Base-by-base conservation (phyloP, 371 early-diverging fungal species). In the Basidiobolus meristosporus region DNA sequence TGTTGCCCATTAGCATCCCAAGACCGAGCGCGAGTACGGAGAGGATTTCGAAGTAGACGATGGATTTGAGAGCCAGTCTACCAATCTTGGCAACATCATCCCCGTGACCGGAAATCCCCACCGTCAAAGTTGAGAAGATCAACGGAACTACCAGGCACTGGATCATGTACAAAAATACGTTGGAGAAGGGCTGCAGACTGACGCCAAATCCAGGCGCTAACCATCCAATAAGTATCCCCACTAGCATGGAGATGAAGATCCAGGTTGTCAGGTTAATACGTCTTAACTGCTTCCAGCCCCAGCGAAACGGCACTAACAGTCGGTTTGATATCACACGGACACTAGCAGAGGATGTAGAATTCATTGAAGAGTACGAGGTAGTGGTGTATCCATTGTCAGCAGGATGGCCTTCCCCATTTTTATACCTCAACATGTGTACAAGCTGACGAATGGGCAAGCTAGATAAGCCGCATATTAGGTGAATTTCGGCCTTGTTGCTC, bases 71-170 rank as follows among this genome's bases (percentile, higher is more conserved):
- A 14, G 73, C 75, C 21, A 77, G 46, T n/a, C 65, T 62, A 29
- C 73, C 77, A 20, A 77, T 66, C 30, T 60, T 53, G 7, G 46
- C 53, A 23, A 79, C 54, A 52, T 79, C 76, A 43, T 76, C 76
- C 12, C 70, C 69, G 42, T 84, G 85, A 12, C 80, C 75, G 21
- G 68, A 68, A 51, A 83, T 80, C 38, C 77, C 85, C 28, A 75
- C 70, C 20, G 77, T 70, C 2, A 81, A 50, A 4, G 70, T 71
- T 1, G 73, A 64, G 51, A 80, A 80, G 34, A 84, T 70, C 21
- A 84, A 54, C 21, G 85, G 85, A 2, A 60, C 64, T 29, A 74
- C 74, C 26, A 80, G 52, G 34, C 62, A 59, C 34, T 73, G 66
- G 44, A 83, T 69, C 74, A 81, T 73, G n/a, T 57, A 61, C 51